phyloP scores from a whole-genome alignment of 805 yeast species.

The Ogataea saltuana region DNA sequence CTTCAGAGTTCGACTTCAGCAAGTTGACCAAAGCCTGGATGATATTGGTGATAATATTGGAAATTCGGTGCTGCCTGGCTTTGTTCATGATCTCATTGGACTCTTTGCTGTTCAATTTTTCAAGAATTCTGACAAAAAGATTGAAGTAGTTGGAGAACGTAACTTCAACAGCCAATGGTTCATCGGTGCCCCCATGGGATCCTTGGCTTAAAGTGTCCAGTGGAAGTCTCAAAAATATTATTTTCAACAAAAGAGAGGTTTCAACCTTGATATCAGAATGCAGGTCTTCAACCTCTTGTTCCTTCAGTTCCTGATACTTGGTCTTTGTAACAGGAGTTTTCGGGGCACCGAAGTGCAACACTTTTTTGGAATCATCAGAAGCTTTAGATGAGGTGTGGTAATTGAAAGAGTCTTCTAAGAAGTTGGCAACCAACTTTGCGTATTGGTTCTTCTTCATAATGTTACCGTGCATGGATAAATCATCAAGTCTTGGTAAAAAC shows the following conservation, averaged over 20 bases:
- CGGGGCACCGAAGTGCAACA: conserved; percentile 12
- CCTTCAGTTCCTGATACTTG: conserved; percentile 21
- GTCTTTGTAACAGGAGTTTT: conserved; percentile 6
- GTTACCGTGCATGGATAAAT: conserved; percentile 34
- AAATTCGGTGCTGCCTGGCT: conserved; percentile 50
- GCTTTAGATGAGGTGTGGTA: conserved; percentile 15
- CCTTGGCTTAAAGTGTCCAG: conserved; percentile 58
- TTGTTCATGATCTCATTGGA: conserved; percentile 16
- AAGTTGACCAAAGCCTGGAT: conserved; percentile 67
- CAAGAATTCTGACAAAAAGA: conserved; percentile 53
- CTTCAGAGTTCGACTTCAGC: conserved; percentile 69
- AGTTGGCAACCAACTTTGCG: conserved; percentile 35
- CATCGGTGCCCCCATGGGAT: conserved; percentile 34
- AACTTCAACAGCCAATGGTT: conserved; percentile 40
- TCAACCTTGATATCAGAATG: conserved; percentile 42
- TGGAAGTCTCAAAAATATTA: conserved; percentile 55
- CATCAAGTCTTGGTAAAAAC: conserved; percentile 30
- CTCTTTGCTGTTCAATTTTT: conserved; percentile 39
- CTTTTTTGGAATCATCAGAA: conserved; percentile 34
- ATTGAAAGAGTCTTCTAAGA: conserved; percentile 37
- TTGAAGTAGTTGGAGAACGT: conserved; percentile 72
- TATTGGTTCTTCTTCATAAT: conserved; percentile 33
- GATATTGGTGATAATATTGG: conserved; percentile 59
- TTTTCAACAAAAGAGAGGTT: conserved; percentile 57
- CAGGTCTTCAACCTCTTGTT: conserved; percentile 30